Evolutionary conservation across 768 basidiomycete genomes (phyloP).

Genomic region (Floccularia luteovirens): DNA sequence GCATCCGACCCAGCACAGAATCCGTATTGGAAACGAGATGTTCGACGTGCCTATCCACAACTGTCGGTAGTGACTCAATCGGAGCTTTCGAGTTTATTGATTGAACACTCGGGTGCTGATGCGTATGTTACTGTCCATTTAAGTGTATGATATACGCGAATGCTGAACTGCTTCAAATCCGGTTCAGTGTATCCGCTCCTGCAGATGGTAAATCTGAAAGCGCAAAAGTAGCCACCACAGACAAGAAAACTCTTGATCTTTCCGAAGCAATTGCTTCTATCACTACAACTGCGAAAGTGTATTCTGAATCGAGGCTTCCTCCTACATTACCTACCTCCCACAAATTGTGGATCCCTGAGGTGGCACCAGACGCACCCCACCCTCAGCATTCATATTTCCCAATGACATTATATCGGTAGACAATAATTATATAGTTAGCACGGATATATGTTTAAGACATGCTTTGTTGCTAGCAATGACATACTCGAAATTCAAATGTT

Average conservation of each 20-base stretch:
- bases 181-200: constrained; percentile 46
- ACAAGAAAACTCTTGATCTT: constrained; percentile 46
- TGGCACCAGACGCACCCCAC: constrained; percentile 76
- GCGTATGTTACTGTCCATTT: constrained; percentile 56
- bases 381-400: constrained; percentile 79
- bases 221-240: constrained; percentile 34
- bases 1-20: constrained; percentile 85
- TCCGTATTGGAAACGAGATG: constrained; percentile 95
- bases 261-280: constrained; percentile 67
- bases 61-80: constrained; percentile 83
- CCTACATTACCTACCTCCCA: constrained; percentile 63
- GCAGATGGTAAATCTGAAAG: constrained; percentile 26
- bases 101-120: constrained; percentile 64
- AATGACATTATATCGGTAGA: constrained; percentile 55
- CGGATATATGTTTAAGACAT: too few relatives aligned
- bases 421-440: constrained; percentile 5
- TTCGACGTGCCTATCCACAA: constrained; percentile 87
- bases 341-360: constrained; percentile 69
- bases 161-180: background rate
- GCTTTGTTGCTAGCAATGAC: too few relatives aligned
- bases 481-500: background rate
- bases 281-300: constrained; percentile 47
- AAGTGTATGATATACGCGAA: background rate
- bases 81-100: constrained; percentile 72
- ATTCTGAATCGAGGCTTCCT: constrained; percentile 59